These are phyloP conservation scores for Radiomyces spectabilis DNA, from an alignment of 192 early-diverging fungal species.

Conservation along the genomic window DNA sequence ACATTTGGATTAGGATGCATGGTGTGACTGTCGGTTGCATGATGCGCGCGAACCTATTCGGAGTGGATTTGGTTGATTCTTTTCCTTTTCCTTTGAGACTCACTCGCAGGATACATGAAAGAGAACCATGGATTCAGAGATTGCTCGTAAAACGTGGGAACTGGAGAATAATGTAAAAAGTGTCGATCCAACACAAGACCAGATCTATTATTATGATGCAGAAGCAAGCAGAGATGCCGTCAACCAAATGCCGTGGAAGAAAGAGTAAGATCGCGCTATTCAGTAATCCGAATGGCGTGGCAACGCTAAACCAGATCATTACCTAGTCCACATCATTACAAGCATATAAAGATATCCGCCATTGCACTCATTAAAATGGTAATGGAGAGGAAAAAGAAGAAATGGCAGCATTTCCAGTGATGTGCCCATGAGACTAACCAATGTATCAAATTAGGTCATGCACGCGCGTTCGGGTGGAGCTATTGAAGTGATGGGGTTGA, in stretches of 20 bases:
- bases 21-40: too few species aligned
- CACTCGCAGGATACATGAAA: too few species aligned
- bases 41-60: too few species aligned
- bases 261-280: slow-evolving; percentile 48
- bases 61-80: too few species aligned
- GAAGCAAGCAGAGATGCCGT: slow-evolving; percentile 54
- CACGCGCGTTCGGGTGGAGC: slow-evolving; percentile 95
- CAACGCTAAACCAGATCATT: background rate
- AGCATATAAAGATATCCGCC: slow-evolving; percentile 85
- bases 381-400: slow-evolving; percentile 3
- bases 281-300: too few species aligned
- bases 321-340: slow-evolving; percentile 75
- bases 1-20: too few species aligned
- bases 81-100: too few species aligned
- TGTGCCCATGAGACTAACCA: background rate
- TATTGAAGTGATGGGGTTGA: slow-evolving; percentile 96
- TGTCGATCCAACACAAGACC: slow-evolving; percentile 59
- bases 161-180: slow-evolving; percentile 74
- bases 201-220: slow-evolving; percentile 77
- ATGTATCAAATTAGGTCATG: slow-evolving; percentile 55
- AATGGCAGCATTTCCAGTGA: background rate
- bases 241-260: slow-evolving; percentile 74
- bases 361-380: slow-evolving; percentile 98
- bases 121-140: slow-evolving; percentile 38
- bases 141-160: slow-evolving; percentile 50